phyloP scores from a whole-genome alignment of 1,139 yeast genomes.

The Petasospora fabianii region DNA sequence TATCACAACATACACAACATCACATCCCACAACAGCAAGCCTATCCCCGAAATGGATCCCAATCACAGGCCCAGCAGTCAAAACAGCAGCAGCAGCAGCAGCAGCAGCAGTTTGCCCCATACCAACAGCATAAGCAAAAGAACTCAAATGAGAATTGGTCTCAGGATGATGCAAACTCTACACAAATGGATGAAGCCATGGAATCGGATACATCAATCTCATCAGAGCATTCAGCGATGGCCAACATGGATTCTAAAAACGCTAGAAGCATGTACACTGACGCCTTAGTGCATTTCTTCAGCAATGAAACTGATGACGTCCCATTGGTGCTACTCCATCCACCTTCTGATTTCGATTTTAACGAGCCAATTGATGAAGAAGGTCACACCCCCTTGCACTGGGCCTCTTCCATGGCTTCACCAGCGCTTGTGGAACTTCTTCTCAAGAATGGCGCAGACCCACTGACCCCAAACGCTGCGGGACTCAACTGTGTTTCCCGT shows the following conservation, averaged over 20 bases:
- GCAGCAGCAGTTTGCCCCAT: conserved; percentile 15
- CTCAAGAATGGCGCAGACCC: conserved; percentile 74
- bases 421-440: conserved; percentile 65
- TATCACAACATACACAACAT: no score
- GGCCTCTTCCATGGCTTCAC: conserved; percentile 92
- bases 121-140: conserved; percentile 31
- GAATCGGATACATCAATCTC: conserved; percentile 39
- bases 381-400: conserved; percentile 96
- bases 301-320: conserved; percentile 68
- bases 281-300: conserved; percentile 55
- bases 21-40: no score
- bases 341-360: conserved; percentile 76
- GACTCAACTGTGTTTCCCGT: conserved; percentile 83
- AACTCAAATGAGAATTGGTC: conserved; percentile 39
- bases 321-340: conserved; percentile 73
- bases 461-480: conserved; percentile 65
- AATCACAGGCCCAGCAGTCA: conserved; percentile 14
- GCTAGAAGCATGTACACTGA: conserved; percentile 43
- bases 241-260: conserved; percentile 17
- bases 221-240: conserved; percentile 30
- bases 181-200: conserved; percentile 29
- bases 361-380: conserved; percentile 88
- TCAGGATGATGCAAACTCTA: conserved; percentile 30
- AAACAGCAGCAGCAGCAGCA: conserved; percentile 19
- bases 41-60: no score